These are phyloP conservation scores for Verticillium dahliae DNA, from an alignment of 2,329 filamentous ascomycete genomes.

Conservation along the genomic window DNA sequence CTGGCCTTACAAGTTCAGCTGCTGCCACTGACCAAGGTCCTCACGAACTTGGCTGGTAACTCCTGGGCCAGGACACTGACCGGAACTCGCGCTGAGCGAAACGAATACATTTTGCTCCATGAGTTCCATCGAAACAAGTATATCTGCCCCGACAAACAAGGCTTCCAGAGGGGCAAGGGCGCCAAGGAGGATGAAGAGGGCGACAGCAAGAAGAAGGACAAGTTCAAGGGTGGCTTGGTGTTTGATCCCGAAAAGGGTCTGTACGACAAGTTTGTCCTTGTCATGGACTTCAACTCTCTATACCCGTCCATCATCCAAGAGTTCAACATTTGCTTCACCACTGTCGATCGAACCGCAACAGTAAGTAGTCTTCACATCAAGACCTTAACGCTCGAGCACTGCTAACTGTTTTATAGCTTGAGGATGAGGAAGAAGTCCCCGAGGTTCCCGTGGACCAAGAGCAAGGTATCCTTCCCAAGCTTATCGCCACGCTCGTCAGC, in stretches of 20 bases:
- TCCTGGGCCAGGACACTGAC: slow-evolving; percentile 96
- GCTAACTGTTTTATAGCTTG: slow-evolving; percentile 28
- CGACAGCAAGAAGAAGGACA: slow-evolving; percentile 94
- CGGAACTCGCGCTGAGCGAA: slow-evolving; percentile 91
- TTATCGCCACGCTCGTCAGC: slow-evolving; percentile 87
- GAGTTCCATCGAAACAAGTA: slow-evolving; percentile 97
- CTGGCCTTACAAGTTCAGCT: slow-evolving; percentile 85
- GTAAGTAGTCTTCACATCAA: slow-evolving; percentile 39
- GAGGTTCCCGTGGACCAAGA: slow-evolving; percentile 74
- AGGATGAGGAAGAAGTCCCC: slow-evolving; percentile 83
- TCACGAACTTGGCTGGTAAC: slow-evolving; percentile 95
- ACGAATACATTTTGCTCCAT: slow-evolving; percentile 97
- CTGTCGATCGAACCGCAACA: slow-evolving; percentile 70
- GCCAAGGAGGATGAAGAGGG: slow-evolving; percentile 63
- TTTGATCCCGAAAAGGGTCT: slow-evolving; percentile 97
- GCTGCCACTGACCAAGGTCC: slow-evolving; percentile 84
- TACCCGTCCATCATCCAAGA: slow-evolving; percentile 99
- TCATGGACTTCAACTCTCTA: slow-evolving; percentile 99
- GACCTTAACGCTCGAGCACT: not conserved
- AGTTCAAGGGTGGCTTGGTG: slow-evolving; percentile 96
- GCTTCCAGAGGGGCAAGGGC: slow-evolving; percentile 64
- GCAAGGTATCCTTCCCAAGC: slow-evolving; percentile 78
- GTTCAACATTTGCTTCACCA: slow-evolving; percentile 99
- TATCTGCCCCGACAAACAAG: slow-evolving; percentile 92
- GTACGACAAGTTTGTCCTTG: slow-evolving; percentile 95